Evolutionary conservation across 257 asterid species (phyloP).

Genomic region (Phtheirospermum japonicum): DNA sequence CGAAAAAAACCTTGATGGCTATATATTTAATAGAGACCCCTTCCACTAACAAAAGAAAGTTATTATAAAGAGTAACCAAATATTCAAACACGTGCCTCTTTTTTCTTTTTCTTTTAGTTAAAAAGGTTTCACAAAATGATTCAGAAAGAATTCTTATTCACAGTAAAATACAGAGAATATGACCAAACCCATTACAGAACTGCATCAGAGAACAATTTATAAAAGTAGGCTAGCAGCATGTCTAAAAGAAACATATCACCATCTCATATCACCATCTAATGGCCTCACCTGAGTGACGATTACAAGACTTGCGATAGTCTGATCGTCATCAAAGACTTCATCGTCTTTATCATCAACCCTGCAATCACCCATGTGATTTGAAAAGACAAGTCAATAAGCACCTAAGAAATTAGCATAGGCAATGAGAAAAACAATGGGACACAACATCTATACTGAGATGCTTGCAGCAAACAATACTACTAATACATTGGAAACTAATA

Average conservation of each 20-base stretch:
- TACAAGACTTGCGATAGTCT: conserved; percentile 70
- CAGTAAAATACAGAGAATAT: conserved; percentile 2
- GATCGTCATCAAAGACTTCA: conserved; percentile 51
- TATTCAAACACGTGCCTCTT: not conserved
- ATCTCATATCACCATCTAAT: conserved; percentile 10
- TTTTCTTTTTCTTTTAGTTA: not conserved
- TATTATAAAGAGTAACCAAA: conserved; percentile 1
- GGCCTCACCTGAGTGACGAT: conserved; percentile 81
- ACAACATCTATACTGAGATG: not conserved
- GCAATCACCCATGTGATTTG: conserved; percentile 17
- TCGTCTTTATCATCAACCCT: conserved; percentile 77
- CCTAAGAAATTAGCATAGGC: not conserved
- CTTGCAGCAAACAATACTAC: not conserved
- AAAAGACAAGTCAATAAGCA: conserved; percentile 15
- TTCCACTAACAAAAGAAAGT: not conserved
- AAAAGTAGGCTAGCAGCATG: conserved; percentile 18
- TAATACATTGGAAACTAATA: conserved; percentile 15
- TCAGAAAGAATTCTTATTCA: conserved; percentile 9
- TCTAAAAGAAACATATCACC: conserved; percentile 21
- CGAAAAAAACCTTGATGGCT: too few species aligned
- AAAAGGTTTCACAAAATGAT: conserved; percentile 2
- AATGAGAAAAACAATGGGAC: not conserved
- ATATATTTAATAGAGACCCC: not conserved
- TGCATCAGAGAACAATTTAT: conserved; percentile 6
- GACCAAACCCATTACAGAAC: conserved; percentile 16